These are phyloP conservation scores for Penicillium cinerascens DNA, from an alignment of 495 filamentous ascomycete species.

Conservation along the genomic window DNA sequence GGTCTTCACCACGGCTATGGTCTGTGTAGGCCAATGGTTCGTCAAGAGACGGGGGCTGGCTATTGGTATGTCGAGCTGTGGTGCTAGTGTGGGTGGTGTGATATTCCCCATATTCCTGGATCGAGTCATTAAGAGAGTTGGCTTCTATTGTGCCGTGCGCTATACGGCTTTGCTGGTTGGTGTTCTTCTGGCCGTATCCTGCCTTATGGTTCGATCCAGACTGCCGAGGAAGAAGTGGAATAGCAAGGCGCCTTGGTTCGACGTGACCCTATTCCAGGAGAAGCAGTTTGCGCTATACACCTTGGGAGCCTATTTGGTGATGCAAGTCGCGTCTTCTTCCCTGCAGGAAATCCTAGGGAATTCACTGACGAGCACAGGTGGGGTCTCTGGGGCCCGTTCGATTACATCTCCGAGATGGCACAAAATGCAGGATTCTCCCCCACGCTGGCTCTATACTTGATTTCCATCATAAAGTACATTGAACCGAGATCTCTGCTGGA, in stretches of 20 bases:
- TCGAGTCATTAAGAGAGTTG: slow-evolving; percentile 14
- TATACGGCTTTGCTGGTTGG: slow-evolving; percentile 33
- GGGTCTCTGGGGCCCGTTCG: slow-evolving; percentile 2
- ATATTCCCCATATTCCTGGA: slow-evolving; percentile 28
- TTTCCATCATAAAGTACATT: neutral
- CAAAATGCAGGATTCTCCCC: neutral
- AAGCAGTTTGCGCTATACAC: neutral
- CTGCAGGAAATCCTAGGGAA: neutral
- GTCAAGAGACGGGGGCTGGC: slow-evolving; percentile 32
- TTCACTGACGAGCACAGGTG: neutral
- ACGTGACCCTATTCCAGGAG: slow-evolving; percentile 27
- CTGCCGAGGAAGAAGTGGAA: slow-evolving; percentile 30
- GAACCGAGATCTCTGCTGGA: no score
- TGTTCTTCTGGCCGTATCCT: slow-evolving; percentile 18
- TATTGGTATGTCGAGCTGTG: slow-evolving; percentile 27
- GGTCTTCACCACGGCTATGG: slow-evolving; percentile 24
- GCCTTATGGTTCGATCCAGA: slow-evolving; percentile 19
- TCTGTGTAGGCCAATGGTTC: slow-evolving; percentile 48
- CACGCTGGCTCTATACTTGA: neutral
- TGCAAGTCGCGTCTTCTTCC: neutral
- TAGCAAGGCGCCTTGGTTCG: slow-evolving; percentile 23
- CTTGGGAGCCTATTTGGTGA: neutral
- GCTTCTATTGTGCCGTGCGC: slow-evolving; percentile 21
- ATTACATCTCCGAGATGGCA: neutral
- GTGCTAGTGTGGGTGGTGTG: slow-evolving; percentile 33